Evolutionary conservation across 2,329 filamentous ascomycete species (phyloP).

Genomic region (Ustulina deusta): DNA sequence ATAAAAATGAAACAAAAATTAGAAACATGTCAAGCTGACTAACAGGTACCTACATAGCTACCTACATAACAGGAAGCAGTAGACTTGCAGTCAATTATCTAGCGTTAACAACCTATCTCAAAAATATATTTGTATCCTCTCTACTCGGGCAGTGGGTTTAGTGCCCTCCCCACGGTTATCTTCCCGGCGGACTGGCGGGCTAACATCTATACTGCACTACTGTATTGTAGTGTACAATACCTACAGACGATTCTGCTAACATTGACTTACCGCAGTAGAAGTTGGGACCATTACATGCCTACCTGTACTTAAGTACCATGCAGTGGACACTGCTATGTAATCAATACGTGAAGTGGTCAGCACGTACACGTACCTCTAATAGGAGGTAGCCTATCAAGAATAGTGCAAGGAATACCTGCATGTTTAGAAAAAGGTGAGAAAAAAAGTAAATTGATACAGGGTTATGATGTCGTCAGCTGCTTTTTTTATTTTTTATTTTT

Average conservation of each 20-base stretch:
- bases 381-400: neutral
- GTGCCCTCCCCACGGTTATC: neutral
- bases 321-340: neutral
- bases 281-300: neutral
- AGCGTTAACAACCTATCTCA: neutral
- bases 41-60: neutral
- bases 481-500: neutral
- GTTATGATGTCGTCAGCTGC: slow-evolving; percentile 21
- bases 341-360: slow-evolving; percentile 10
- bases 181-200: slow-evolving; percentile 12
- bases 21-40: slow-evolving; percentile 12
- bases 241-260: neutral
- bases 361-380: neutral
- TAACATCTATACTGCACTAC: neutral
- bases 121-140: slow-evolving; percentile 1
- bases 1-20: neutral
- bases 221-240: no score
- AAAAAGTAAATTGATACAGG: slow-evolving; percentile 28
- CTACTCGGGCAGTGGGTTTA: slow-evolving; percentile 16
- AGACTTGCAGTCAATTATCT: slow-evolving; percentile 4
- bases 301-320: no score
- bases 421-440: neutral
- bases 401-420: slow-evolving; percentile 2
- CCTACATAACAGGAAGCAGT: neutral
- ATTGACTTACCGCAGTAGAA: no score